phyloP scores from a whole-genome alignment of 2,329 filamentous ascomycete genomes.

The Sarocladium oryzae region DNA sequence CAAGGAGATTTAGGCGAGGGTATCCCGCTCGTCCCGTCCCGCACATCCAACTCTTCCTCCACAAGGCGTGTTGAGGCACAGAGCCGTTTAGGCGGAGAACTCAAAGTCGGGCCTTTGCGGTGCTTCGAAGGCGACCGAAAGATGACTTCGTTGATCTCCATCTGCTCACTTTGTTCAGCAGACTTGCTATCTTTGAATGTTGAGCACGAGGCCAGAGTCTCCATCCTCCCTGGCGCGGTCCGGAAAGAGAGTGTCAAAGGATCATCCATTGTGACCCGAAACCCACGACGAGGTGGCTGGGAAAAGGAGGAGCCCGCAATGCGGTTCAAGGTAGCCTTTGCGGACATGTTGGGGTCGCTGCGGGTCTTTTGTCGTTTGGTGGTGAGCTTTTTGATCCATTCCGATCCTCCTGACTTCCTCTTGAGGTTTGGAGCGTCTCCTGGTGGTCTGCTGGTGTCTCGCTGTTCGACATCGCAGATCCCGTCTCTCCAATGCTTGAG shows the following conservation, averaged over 20 bases:
- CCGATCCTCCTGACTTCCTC: not conserved
- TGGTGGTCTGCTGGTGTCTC: not conserved
- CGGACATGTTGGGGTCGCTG: not conserved
- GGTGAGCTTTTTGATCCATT: not conserved
- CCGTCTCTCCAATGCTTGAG: conserved; percentile 8
- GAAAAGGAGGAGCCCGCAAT: not conserved
- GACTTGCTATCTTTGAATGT: not conserved
- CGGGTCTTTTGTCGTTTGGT: not conserved
- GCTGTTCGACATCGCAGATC: not conserved
- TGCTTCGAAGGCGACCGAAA: not conserved
- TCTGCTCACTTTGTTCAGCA: not conserved
- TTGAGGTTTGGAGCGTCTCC: not conserved
- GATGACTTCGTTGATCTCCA: too few relatives aligned
- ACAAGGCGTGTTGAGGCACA: too few relatives aligned
- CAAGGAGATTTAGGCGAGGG: too few relatives aligned
- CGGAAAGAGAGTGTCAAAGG: not conserved
- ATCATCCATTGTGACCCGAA: not conserved
- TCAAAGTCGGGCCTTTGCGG: too few relatives aligned
- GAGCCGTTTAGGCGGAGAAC: too few relatives aligned
- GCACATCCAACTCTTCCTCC: too few relatives aligned
- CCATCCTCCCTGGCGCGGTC: not conserved
- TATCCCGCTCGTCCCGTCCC: too few relatives aligned
- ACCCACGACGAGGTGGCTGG: not conserved
- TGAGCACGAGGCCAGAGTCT: not conserved
- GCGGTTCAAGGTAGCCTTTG: not conserved